Evolutionary conservation across 176 grass and related monocot genomes (phyloP).

Genomic region (Carex cristatella): DNA sequence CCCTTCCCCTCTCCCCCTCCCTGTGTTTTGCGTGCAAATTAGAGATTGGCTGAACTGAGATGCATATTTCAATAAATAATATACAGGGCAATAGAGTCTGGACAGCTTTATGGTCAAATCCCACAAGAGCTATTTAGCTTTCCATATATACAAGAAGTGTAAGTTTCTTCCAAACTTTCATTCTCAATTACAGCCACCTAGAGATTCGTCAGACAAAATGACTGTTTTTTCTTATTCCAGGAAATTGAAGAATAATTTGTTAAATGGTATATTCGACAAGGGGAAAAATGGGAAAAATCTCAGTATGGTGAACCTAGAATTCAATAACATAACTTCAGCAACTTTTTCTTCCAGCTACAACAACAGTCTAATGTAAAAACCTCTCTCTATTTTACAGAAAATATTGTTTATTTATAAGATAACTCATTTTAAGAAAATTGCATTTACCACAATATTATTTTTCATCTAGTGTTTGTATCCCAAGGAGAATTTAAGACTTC

Average conservation of each 20-base stretch:
- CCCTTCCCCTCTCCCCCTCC: neutral
- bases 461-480: neutral
- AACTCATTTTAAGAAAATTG: neutral
- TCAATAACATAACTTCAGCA: conserved; percentile 44
- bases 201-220: neutral
- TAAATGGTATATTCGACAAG: conserved; percentile 67
- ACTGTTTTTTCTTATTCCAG: conserved; percentile 37
- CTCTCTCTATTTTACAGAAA: conserved; percentile 11
- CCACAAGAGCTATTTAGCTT: conserved; percentile 54
- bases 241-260: conserved; percentile 53
- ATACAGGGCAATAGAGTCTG: conserved; percentile 53
- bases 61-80: neutral
- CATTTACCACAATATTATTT: neutral
- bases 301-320: conserved; percentile 33
- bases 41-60: neutral
- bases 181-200: neutral
- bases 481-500: neutral
- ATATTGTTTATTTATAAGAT: neutral
- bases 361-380: conserved; percentile 31
- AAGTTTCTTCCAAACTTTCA: neutral
- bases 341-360: conserved; percentile 22
- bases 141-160: conserved; percentile 41
- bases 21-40: neutral
- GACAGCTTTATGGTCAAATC: conserved; percentile 42
- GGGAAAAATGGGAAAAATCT: conserved; percentile 34